phyloP scores from a whole-genome alignment of 2,329 filamentous ascomycete genomes.

The Aspergillus luchuensis region DNA sequence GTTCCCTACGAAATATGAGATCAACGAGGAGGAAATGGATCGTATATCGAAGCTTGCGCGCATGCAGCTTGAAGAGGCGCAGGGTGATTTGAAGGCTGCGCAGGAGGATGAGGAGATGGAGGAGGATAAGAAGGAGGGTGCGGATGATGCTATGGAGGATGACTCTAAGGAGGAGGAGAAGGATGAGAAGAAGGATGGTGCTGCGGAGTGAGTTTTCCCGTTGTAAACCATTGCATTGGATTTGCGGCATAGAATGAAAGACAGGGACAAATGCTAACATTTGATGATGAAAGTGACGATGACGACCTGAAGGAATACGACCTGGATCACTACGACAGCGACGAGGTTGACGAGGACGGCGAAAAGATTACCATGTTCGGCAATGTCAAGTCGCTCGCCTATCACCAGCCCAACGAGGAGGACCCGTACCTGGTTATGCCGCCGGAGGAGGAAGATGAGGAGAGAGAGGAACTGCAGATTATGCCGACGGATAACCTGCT shows the following conservation, averaged over 20 bases:
- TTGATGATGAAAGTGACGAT: too few relatives aligned
- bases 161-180: conserved; percentile 30
- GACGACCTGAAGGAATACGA: conserved; percentile 93
- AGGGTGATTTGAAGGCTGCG: conserved; percentile 78
- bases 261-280: too few relatives aligned
- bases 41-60: conserved; percentile 74
- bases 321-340: conserved; percentile 92
- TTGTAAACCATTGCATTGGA: not conserved
- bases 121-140: conserved; percentile 38
- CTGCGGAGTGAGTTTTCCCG: conserved; percentile 14
- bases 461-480: conserved; percentile 91
- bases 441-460: conserved; percentile 78
- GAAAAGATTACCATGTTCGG: conserved; percentile 90
- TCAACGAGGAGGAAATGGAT: conserved; percentile 74
- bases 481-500: conserved; percentile 90
- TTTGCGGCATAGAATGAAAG: conserved; percentile 49
- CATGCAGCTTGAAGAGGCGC: conserved; percentile 85
- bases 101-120: conserved; percentile 47
- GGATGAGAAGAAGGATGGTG: conserved; percentile 25
- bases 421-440: conserved; percentile 95
- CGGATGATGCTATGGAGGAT: conserved; percentile 26
- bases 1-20: conserved; percentile 72
- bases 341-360: conserved; percentile 65
- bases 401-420: conserved; percentile 90
- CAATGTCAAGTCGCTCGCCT: conserved; percentile 89